phyloP scores from a whole-genome alignment of 73 alveolate species.

The Diophrys sp. region DNA sequence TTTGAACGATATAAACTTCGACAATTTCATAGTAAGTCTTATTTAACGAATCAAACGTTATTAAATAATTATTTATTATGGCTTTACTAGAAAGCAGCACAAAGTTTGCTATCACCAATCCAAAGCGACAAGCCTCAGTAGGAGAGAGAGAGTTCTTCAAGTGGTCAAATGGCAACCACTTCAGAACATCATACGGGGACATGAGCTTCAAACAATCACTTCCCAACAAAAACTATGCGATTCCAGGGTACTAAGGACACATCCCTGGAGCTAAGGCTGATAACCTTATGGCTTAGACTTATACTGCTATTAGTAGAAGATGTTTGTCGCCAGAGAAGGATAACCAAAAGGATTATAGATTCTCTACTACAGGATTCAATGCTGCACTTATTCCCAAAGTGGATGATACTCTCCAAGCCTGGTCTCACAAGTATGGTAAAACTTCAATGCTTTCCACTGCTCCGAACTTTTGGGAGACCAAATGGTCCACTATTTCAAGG shows the following conservation, averaged over 20 bases:
- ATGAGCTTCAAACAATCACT: conserved; percentile 17
- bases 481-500: not conserved
- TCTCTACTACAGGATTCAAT: conserved; percentile 11
- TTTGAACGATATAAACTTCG: conserved; percentile 34
- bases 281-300: not conserved
- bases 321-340: not conserved
- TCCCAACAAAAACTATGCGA: conserved; percentile 30
- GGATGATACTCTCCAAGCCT: conserved; percentile 43
- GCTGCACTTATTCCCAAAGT: not conserved
- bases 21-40: conserved; percentile 1
- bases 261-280: conserved; percentile 10
- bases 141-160: conserved; percentile 15
- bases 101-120: not conserved
- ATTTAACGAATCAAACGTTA: no score
- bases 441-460: conserved; percentile 23
- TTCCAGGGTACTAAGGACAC: conserved; percentile 48
- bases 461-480: conserved; percentile 15
- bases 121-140: not conserved
- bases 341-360: not conserved
- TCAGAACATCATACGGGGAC: conserved; percentile 24
- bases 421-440: conserved; percentile 24
- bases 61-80: no score
- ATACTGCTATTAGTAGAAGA: not conserved
- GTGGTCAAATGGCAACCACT: conserved; percentile 42
- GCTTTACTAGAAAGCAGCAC: not conserved